These are phyloP conservation scores for Euryodendron excelsum DNA, from an alignment of 148 eudicot genomes.

Conservation along the genomic window DNA sequence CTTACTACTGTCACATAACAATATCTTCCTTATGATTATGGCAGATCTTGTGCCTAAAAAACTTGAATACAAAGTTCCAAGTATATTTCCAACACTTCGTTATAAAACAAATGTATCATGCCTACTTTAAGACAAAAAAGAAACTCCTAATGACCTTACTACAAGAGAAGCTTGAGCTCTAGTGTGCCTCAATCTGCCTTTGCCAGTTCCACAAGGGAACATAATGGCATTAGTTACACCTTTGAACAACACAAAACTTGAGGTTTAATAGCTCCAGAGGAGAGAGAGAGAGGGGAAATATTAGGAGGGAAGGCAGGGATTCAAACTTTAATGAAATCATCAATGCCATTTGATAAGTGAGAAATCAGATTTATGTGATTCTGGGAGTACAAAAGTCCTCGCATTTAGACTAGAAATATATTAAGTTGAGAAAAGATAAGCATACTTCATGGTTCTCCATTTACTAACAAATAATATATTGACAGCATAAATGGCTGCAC, in stretches of 20 bases:
- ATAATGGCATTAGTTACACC: neutral
- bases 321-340: neutral
- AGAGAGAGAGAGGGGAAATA: neutral
- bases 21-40: too few relatives aligned
- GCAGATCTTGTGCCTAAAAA: neutral
- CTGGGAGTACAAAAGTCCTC: neutral
- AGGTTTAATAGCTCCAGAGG: neutral
- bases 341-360: too few relatives aligned
- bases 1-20: too few relatives aligned
- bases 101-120: neutral
- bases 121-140: neutral
- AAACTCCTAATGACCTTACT: neutral
- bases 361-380: neutral
- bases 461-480: neutral
- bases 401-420: neutral
- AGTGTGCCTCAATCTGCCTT: neutral
- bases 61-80: neutral
- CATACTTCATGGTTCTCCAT: neutral
- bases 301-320: neutral
- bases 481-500: neutral
- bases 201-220: neutral
- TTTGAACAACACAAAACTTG: neutral
- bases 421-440: neutral
- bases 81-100: neutral
- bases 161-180: neutral